Base-by-base conservation (phyloP, 2,329 filamentous ascomycete genomes). In the Berkeleyomyces basicola region DNA sequence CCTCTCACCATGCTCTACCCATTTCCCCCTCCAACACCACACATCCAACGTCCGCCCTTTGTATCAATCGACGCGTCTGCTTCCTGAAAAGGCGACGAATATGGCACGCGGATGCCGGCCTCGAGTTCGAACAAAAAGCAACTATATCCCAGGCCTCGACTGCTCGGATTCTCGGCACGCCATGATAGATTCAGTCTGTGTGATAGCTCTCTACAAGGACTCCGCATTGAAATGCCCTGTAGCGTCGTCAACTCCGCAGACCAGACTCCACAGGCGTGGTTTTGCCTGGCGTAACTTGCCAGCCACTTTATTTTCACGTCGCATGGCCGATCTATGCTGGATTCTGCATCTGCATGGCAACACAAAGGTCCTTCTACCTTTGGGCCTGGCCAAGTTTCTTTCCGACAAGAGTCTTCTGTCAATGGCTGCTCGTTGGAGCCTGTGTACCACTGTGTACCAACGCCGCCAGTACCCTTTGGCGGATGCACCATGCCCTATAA, bases 21-120 rank as follows among this genome's bases (percentile, higher is more conserved):
- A 58, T 62, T 6, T 43, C 65, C 68, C 68, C 64, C 64, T 70
- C 71, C 68, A 71, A 66, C 68, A 69, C 66, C 67, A 68, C 70
- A 70, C 70, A 59, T 70, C 64, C 49, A 46, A 63, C 63, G 58
- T 11, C 58, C 10, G 53, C 14, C 42, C 46, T 36, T 65, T 49
- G 66, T 59, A 53, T 63, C 64, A 63, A 23, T 23, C 23, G 23
- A 23, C 23, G 23, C 23, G 23, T 23, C 23, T 23, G 23, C 23
- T 23, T 23, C 23, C 1, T 23, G 23, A 23, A 23, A 23, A 23
- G 23, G 23, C 23, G 23, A 23, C 23, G 23, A 23, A 23, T 23
- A 23, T 23, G 2, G 23, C 23, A 23, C 23, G 23, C 23, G 23
- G 23, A 23, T 23, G 23, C 23, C 23, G 23, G 23, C 23, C 23